Conservation (phyloP, 2,329 filamentous ascomycete species). For the Venturia effusa region DNA sequence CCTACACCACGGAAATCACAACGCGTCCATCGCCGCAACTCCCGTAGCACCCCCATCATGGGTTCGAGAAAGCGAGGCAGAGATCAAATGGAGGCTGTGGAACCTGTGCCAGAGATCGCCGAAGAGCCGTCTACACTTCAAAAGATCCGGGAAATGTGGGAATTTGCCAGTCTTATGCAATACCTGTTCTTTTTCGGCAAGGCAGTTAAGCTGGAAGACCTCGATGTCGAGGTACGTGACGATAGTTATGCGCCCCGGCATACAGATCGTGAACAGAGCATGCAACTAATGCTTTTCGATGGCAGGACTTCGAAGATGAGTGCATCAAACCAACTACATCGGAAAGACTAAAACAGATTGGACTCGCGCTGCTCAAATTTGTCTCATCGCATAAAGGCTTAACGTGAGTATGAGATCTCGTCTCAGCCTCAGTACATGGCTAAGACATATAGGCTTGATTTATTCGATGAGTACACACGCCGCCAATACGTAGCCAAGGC, state of each 20-base stretch:
- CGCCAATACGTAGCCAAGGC: slow-evolving; percentile 80
- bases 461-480: slow-evolving; percentile 88
- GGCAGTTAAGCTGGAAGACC: slow-evolving; percentile 75
- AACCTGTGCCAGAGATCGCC: slow-evolving; percentile 27
- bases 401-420: slow-evolving; percentile 50
- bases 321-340: slow-evolving; percentile 69
- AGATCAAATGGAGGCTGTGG: slow-evolving; percentile 44
- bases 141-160: slow-evolving; percentile 80
- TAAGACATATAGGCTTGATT: slow-evolving; percentile 51
- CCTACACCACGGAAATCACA: background rate
- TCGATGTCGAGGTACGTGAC: slow-evolving; percentile 72
- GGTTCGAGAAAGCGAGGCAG: slow-evolving; percentile 39
- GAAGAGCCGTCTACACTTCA: slow-evolving; percentile 35
- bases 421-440: background rate
- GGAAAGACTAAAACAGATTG: slow-evolving; percentile 65
- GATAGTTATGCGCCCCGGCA: slow-evolving; percentile 1
- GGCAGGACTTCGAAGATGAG: slow-evolving; percentile 76
- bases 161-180: slow-evolving; percentile 88
- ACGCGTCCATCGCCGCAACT: slow-evolving; percentile 5
- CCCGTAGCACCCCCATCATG: slow-evolving; percentile 26
- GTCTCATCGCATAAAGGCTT: slow-evolving; percentile 88
- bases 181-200: slow-evolving; percentile 88
- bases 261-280: background rate
- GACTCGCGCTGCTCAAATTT: slow-evolving; percentile 78
- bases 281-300: background rate